Evolutionary conservation across 2,329 filamentous ascomycete genomes (phyloP), one percentile per base, ranked within the genome.

Genomic region (Diplodia scrobiculata): DNA sequence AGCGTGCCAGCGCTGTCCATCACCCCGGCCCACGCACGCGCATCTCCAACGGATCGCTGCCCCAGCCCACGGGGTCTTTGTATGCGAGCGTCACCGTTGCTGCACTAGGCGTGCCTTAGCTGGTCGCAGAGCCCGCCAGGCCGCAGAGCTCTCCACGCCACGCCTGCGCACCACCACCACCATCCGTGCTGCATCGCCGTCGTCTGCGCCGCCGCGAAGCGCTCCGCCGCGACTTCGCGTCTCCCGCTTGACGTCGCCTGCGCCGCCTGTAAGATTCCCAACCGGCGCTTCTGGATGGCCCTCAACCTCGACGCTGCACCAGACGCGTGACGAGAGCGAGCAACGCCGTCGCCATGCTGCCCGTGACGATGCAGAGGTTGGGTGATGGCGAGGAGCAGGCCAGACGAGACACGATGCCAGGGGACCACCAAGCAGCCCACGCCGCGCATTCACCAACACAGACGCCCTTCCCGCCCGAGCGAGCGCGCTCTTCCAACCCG

Each of bases 371-470:
- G 69, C 69, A 67, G 72, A 71, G 69, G 68, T 69, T 69, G 68
- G 70, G 71, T 68, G 71, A 73, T 68, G 48, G 54, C 47, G 72
- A 76, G 65, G 72, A 72, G 68, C 69, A 69, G 70, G 72, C 70
- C 70, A 73, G 73, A 76, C 69, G 74, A 72, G 71, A 74, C 72
- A 68, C 67, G 64, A 72, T 69, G 72, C 70, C 71, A 74, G 73
- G 72, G 72, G 72, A 75, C 72, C 72, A 67, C 69, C 70, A 72
- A 73, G 72, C 75, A 70, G 74, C 72, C 76, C 75, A 73, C 71
- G 69, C 67, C 68, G 67, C 70, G 68, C 69, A 70, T 72, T 77
- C 75, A 70, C 74, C 75, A 67, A 72, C 73, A 70, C 75, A 77
- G 70, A 73, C 75, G 71, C 70, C 70, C 59, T 73, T 72, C 70